Conservation (phyloP, 805 yeast species). For the Metschnikowia cubensis region DNA sequence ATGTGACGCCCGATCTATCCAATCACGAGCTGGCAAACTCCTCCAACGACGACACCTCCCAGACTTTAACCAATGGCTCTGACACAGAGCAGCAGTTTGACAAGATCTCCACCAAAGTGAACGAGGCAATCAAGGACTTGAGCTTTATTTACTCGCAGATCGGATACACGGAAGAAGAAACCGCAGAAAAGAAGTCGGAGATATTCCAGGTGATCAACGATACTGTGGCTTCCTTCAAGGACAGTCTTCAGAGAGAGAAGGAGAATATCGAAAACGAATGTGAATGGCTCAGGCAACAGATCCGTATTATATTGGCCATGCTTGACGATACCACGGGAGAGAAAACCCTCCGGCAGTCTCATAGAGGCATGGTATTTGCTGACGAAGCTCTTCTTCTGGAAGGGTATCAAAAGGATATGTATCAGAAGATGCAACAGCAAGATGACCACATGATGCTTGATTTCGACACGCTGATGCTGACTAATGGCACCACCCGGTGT, state of each 20-base stretch:
- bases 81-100: constrained; percentile 24
- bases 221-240: constrained; percentile 34
- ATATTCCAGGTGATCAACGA: constrained; percentile 48
- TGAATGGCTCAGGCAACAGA: constrained; percentile 44
- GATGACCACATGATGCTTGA: constrained; percentile 1
- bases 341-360: constrained; percentile 13
- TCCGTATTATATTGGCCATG: constrained; percentile 37
- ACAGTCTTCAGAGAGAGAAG: constrained; percentile 27
- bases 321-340: constrained; percentile 34
- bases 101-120: constrained; percentile 31
- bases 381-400: constrained; percentile 22
- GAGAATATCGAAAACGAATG: constrained; percentile 37
- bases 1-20: background rate
- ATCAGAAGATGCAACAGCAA: constrained; percentile 14
- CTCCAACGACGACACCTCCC: background rate
- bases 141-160: constrained; percentile 47
- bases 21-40: background rate
- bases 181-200: constrained; percentile 44
- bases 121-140: constrained; percentile 38
- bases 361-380: constrained; percentile 32
- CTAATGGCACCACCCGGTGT: background rate
- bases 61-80: constrained; percentile 1
- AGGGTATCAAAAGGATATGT: constrained; percentile 30
- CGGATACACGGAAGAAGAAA: constrained; percentile 52
- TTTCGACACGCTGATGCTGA: constrained; percentile 3